Base-by-base conservation (phyloP, 139 green algal species). In the Yamagishiella unicocca region DNA sequence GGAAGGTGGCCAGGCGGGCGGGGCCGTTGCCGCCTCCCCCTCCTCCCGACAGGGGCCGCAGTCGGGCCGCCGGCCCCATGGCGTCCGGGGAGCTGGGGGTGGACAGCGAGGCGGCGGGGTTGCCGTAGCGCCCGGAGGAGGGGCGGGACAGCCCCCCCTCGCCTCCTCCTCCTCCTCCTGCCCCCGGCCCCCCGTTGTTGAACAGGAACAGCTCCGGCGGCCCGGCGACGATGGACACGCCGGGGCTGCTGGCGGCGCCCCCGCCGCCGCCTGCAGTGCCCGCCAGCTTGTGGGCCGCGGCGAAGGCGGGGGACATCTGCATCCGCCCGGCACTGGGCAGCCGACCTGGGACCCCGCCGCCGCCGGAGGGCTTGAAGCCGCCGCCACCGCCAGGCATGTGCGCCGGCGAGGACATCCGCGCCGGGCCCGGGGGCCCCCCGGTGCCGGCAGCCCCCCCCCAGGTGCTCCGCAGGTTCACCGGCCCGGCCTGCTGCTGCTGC, bases 271-370 rank as follows among this genome's bases (percentile, higher is more conserved):
- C 43, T 2, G 27, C 31, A 5, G 22, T 22, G 45, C 22, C n/a
- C 1, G 43, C 80, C 0, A 86, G 43, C 2, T 45, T 21, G 42
- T 86, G 80, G 12, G 80, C 80, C 4, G 80, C 62, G 0, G 80
- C 80, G 42, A 86, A 86, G 62, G 43, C 80, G 8, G 80, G 35
- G 1, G 61, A 76, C 79, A 85, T 76, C 4, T n/a, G 61, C 40
- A 85, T 50, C 4, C 79, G 58, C 4, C 79, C 79, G 2, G 79
- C 61, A 42, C 35, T 58, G 4, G 79, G 40, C 40, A 24, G 17
- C 29, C 79, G n/a, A 19, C 79, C 79, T 17, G 35, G 7, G 19
- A 14, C 54, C 1, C 24, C 37, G 8, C 29, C 22, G 37, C 24
- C 29, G 55, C 21, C 55, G 77, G 31, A 37, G 38, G 37, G 33